Conservation (phyloP, 2,329 filamentous ascomycete genomes). For the Onygenales sp. region DNA sequence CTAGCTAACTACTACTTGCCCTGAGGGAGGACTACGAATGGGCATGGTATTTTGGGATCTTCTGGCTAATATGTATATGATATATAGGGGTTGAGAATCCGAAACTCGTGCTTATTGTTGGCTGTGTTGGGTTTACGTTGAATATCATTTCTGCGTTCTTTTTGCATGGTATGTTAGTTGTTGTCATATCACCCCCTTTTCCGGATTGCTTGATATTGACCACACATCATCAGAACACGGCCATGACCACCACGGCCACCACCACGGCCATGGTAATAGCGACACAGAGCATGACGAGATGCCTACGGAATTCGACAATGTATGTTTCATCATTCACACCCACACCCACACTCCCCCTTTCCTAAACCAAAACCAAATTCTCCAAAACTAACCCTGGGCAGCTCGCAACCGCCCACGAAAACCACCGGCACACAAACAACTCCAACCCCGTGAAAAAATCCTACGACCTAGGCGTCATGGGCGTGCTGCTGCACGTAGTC, state of each 20-base stretch:
- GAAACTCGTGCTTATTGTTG: constrained; percentile 59
- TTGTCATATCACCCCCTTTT: neutral
- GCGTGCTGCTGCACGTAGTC: constrained; percentile 58
- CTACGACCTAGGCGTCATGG: constrained; percentile 58
- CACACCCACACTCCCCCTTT: neutral
- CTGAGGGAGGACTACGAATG: too few species aligned
- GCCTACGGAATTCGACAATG: neutral
- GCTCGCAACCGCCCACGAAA: neutral
- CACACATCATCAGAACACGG: constrained; percentile 3
- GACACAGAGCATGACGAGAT: neutral
- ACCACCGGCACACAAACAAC: constrained; percentile 21
- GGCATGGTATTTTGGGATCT: neutral
- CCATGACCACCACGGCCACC: constrained; percentile 20
- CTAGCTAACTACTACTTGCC: neutral
- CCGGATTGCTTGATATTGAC: neutral
- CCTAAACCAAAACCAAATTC: neutral
- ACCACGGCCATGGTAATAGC: constrained; percentile 12
- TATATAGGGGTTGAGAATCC: constrained; percentile 52
- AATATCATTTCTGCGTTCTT: constrained; percentile 59
- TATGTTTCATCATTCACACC: neutral
- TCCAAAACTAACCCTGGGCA: neutral
- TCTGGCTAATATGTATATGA: neutral
- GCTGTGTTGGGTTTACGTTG: constrained; percentile 54
- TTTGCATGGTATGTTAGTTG: constrained; percentile 46
- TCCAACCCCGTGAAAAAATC: constrained; percentile 18